These are phyloP conservation scores for Euphrasia confusa DNA, from an alignment of 257 asterid genomes.

Conservation along the genomic window DNA sequence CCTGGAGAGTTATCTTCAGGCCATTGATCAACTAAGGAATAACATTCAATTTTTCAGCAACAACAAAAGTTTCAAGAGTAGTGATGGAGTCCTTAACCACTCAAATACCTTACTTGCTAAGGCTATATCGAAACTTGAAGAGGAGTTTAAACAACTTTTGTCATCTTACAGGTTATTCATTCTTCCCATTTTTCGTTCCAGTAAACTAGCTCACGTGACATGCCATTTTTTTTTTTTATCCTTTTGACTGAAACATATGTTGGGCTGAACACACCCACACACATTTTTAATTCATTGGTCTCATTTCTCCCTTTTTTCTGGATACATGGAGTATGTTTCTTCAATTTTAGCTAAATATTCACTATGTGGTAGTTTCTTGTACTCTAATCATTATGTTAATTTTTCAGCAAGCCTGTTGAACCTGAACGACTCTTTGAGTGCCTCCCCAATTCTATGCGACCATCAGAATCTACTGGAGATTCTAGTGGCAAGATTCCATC, in stretches of 20 bases:
- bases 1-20: slow-evolving; percentile 92
- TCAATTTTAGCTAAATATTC: background rate
- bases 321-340: too few species aligned
- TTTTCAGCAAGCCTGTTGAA: slow-evolving; percentile 89
- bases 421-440: slow-evolving; percentile 99
- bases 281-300: background rate
- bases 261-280: background rate
- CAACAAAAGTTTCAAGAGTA: slow-evolving; percentile 92
- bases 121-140: slow-evolving; percentile 96
- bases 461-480: slow-evolving; percentile 83
- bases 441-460: slow-evolving; percentile 96
- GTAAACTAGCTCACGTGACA: background rate
- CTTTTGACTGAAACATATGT: slow-evolving; percentile 10
- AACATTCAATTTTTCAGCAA: slow-evolving; percentile 81
- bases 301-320: slow-evolving; percentile 11
- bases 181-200: slow-evolving; percentile 16
- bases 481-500: slow-evolving; percentile 65
- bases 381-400: slow-evolving; percentile 18
- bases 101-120: slow-evolving; percentile 77
- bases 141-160: slow-evolving; percentile 81
- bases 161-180: slow-evolving; percentile 65
- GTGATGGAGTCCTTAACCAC: slow-evolving; percentile 92
- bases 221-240: background rate
- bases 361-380: slow-evolving; percentile 2
- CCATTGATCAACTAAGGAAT: slow-evolving; percentile 82